Conservation (phyloP, 73 alveolate genomes). For the Uronychia binucleata region DNA sequence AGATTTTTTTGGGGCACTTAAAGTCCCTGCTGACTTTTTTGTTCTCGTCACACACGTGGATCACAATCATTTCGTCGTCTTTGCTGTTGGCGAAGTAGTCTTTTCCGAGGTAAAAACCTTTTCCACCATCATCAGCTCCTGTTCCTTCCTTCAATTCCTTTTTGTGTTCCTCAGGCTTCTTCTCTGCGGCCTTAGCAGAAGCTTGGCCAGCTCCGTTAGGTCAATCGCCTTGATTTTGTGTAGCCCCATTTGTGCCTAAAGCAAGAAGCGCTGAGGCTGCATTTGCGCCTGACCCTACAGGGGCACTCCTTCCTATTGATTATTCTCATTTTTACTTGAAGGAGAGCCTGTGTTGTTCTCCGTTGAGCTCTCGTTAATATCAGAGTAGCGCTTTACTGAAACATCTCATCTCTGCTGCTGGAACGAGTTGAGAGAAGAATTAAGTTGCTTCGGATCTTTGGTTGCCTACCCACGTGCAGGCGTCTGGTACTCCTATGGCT, state of each 20-base stretch:
- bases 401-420: background rate
- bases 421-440: background rate
- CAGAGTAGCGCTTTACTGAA: background rate
- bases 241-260: background rate
- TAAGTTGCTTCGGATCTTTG: background rate
- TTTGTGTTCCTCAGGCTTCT: background rate
- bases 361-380: background rate
- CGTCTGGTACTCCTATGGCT: background rate
- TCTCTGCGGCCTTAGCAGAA: background rate
- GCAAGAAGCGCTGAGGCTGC: background rate
- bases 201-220: background rate
- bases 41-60: constrained; percentile 73
- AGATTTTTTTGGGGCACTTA: constrained; percentile 44
- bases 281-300: background rate
- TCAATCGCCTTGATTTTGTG: no score
- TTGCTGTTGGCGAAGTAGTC: background rate
- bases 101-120: background rate
- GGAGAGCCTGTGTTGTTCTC: background rate
- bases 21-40: constrained; percentile 57
- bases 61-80: constrained; percentile 29
- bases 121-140: background rate
- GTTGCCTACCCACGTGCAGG: background rate
- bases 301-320: background rate
- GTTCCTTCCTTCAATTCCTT: background rate
- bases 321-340: background rate